phyloP scores from a whole-genome alignment of 2,329 filamentous ascomycete genomes.

The Cladosporium halotolerans region DNA sequence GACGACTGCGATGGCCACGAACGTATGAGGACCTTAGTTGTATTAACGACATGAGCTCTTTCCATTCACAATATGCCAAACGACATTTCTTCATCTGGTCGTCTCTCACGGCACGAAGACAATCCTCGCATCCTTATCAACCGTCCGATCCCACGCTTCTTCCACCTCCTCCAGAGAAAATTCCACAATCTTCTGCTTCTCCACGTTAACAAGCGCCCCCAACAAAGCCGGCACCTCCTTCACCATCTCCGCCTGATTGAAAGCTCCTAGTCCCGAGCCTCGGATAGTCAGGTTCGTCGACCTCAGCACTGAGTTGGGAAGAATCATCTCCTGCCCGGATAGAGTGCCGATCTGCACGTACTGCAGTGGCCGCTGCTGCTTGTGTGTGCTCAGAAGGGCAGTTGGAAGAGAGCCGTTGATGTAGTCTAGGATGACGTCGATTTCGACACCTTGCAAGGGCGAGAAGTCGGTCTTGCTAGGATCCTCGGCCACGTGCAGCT shows the following conservation, averaged over 20 bases:
- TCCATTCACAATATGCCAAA: too few relatives aligned
- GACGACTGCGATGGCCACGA: neutral
- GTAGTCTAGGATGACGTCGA: constrained; percentile 54
- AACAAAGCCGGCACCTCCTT: constrained; percentile 22
- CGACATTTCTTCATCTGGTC: too few relatives aligned
- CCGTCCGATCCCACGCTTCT: constrained; percentile 20
- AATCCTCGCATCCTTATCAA: constrained; percentile 10
- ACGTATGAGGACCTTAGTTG: too few relatives aligned
- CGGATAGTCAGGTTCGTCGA: constrained; percentile 43
- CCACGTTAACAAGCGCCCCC: constrained; percentile 14
- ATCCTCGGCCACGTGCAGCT: constrained; percentile 38
- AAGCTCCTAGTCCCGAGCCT: constrained; percentile 26
- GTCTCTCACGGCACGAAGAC: neutral
- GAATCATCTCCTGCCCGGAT: constrained; percentile 32
- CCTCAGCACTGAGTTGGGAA: constrained; percentile 42
- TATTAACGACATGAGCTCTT: too few relatives aligned
- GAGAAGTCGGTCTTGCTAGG: constrained; percentile 39
- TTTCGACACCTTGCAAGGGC: constrained; percentile 28
- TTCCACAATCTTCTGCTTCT: constrained; percentile 21
- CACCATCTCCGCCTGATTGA: constrained; percentile 19
- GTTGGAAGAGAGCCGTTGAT: constrained; percentile 45
- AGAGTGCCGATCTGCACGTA: constrained; percentile 50
- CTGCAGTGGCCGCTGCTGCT: constrained; percentile 40
- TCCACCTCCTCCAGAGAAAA: constrained; percentile 23
- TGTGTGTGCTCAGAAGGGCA: constrained; percentile 39